Conservation (phyloP, 371 early-diverging fungal genomes). For the Batkoa obscura region DNA sequence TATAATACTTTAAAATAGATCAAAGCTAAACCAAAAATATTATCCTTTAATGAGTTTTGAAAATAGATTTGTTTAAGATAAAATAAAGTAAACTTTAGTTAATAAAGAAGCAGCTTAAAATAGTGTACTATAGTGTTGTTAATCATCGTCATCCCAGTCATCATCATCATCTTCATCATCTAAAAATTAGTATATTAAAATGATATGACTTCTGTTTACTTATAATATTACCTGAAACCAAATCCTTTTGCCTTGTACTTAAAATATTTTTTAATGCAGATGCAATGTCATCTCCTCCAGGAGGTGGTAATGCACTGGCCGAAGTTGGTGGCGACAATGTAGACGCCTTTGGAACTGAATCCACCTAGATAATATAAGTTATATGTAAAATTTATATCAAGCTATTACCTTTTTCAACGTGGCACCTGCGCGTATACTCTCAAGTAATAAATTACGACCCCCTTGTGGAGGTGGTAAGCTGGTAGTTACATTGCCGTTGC, state of each 20-base stretch:
- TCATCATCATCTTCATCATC: slow-evolving; percentile 3
- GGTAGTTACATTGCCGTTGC: neutral
- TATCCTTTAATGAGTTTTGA: too few species aligned
- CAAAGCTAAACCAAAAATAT: too few species aligned
- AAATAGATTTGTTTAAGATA: too few species aligned
- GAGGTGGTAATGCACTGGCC: neutral
- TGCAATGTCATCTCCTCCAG: neutral
- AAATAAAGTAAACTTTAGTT: too few species aligned
- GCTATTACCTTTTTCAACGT: neutral
- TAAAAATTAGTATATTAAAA: neutral
- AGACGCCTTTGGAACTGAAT: neutral
- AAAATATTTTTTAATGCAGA: neutral
- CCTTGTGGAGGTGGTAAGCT: neutral
- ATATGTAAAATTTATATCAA: neutral
- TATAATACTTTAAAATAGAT: too few species aligned
- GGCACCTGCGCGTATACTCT: neutral
- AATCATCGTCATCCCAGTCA: slow-evolving; percentile 4
- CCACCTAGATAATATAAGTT: neutral
- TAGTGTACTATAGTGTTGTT: too few species aligned
- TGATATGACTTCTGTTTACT: neutral
- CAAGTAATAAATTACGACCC: neutral
- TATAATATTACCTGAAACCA: neutral
- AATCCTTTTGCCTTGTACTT: neutral
- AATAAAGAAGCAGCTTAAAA: too few species aligned
- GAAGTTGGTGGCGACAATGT: neutral